Conservation (phyloP, 768 basidiomycete species). For the Tulasnella calospora region DNA sequence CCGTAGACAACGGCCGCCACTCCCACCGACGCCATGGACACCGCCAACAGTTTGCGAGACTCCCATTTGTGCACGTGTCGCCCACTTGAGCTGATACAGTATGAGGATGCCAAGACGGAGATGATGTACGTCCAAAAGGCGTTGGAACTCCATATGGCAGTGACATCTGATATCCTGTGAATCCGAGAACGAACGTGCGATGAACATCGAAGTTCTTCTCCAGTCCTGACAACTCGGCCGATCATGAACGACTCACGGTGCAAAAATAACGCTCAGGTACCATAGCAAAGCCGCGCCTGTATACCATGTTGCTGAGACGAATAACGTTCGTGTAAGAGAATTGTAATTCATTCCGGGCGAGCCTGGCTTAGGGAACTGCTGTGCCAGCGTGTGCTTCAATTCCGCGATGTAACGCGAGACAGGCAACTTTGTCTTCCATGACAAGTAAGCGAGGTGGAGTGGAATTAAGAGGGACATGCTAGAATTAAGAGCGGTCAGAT, state of each 20-base stretch:
- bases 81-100: conserved; percentile 29
- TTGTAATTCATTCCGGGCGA: neutral
- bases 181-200: conserved; percentile 21
- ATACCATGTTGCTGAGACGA: conserved; percentile 41
- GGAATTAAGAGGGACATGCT: conserved; percentile 73
- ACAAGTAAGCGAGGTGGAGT: conserved; percentile 67
- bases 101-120: conserved; percentile 44
- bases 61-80: conserved; percentile 49
- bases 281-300: conserved; percentile 65
- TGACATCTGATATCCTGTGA: conserved; percentile 72
- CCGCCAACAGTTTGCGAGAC: conserved; percentile 58
- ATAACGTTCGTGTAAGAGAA: conserved; percentile 13
- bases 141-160: conserved; percentile 78
- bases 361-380: conserved; percentile 39
- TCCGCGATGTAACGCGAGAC: conserved; percentile 48
- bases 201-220: conserved; percentile 10
- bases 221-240: neutral
- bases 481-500: conserved; percentile 13
- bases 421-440: conserved; percentile 47
- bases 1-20: conserved; percentile 79
- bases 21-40: conserved; percentile 75
- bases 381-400: conserved; percentile 43
- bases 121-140: conserved; percentile 90
- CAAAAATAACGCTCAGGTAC: conserved; percentile 65
- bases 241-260: conserved; percentile 55